A percentile compares a stretch with the other conserved stretches of the same genome.
These are phyloP conservation scores for Rhododendron mucronatum DNA, from an alignment of 148 eudicot genomes.

Conservation along the genomic window DNA sequence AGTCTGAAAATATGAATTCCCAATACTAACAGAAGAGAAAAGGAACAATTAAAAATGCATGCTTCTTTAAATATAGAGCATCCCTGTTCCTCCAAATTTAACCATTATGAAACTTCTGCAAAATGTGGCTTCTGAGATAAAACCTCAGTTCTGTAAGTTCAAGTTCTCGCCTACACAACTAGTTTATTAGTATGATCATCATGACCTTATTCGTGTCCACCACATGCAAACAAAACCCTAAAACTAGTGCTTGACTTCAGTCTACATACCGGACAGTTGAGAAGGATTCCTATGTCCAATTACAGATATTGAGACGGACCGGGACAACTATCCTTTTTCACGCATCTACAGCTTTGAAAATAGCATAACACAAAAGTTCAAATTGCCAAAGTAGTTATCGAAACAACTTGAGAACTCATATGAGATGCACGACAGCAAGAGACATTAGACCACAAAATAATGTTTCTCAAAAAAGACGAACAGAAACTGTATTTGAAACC, in stretches of 20 bases:
- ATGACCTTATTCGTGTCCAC: not conserved
- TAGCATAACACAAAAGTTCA: not conserved
- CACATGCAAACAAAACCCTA: not conserved
- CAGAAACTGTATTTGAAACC: constrained; percentile 6
- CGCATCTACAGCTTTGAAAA: not conserved
- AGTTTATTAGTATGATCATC: not conserved
- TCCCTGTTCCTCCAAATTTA: not conserved
- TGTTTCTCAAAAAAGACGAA: not conserved
- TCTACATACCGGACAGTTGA: not conserved
- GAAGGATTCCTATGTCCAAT: not conserved
- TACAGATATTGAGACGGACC: not conserved
- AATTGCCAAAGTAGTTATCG: not conserved
- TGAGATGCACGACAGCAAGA: not conserved
- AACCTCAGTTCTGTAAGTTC: not conserved
- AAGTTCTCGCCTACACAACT: not conserved
- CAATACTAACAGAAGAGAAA: not conserved
- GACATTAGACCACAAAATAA: not conserved
- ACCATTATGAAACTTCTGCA: not conserved
- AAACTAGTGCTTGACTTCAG: not conserved
- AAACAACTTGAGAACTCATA: not conserved
- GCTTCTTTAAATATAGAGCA: not conserved
- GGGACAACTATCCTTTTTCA: not conserved
- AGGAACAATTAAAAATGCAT: not conserved
- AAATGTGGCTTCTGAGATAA: not conserved
- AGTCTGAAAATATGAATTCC: not conserved